Evolutionary conservation across 768 basidiomycete species (phyloP).

Genomic region (Clathrus columnatus): DNA sequence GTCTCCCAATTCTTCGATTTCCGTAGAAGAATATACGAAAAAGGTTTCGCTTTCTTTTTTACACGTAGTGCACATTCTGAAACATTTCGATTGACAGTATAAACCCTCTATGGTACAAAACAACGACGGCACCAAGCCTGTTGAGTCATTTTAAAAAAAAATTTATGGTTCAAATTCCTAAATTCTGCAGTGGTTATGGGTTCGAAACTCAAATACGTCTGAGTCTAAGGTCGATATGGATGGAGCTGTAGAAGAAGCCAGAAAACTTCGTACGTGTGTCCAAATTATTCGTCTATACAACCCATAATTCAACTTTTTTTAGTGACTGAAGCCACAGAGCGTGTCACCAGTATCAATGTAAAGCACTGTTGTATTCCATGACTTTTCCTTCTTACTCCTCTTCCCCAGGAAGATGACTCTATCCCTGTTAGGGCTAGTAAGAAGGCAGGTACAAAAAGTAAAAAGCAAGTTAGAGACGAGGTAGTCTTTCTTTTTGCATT

Average conservation of each 20-base stretch:
- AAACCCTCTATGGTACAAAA: constrained; percentile 73
- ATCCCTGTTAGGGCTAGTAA: constrained; percentile 64
- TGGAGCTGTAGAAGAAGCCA: constrained; percentile 39
- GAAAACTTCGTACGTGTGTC: constrained; percentile 31
- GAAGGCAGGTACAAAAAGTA: constrained; percentile 63
- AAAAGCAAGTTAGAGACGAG: constrained; percentile 66
- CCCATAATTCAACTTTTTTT: not conserved
- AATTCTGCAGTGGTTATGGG: constrained; percentile 61
- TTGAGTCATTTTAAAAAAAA: constrained; percentile 23
- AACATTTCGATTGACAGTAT: constrained; percentile 35
- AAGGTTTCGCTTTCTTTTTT: constrained; percentile 32
- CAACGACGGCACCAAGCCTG: constrained; percentile 60
- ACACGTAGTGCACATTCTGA: not conserved
- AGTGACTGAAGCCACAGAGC: constrained; percentile 53
- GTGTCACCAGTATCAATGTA: constrained; percentile 55
- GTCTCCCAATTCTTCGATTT: constrained; percentile 32
- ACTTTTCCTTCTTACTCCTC: not conserved
- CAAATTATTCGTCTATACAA: not conserved
- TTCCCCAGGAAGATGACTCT: constrained; percentile 46
- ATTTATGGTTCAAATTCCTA: not conserved
- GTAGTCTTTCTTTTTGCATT: constrained; percentile 26
- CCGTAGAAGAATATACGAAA: constrained; percentile 44
- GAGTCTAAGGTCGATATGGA: constrained; percentile 11
- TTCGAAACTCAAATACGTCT: constrained; percentile 17
- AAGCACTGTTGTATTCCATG: not conserved